Conservation (phyloP, 352 stramenopile species). For the Pythium diclinum region DNA sequence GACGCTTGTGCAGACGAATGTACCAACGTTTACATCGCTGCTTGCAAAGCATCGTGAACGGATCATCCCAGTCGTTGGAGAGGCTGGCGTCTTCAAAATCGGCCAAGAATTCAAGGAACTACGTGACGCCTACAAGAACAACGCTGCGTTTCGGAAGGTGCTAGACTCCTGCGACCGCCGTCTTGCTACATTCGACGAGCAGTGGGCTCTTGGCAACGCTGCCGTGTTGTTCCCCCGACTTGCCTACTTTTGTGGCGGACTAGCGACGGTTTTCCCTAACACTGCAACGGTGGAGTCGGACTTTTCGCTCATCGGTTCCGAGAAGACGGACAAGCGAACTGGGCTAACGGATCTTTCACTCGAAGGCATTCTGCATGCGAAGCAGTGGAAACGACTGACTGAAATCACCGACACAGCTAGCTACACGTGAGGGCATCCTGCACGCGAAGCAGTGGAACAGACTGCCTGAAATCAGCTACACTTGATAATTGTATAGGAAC, state of each 20-base stretch:
- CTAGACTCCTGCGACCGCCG: too few relatives aligned
- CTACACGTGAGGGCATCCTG: too few relatives aligned
- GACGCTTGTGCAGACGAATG: background rate
- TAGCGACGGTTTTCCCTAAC: constrained; percentile 16
- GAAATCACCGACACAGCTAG: too few relatives aligned
- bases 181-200: background rate
- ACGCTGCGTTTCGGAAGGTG: background rate
- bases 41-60: too few relatives aligned
- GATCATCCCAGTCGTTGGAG: too few relatives aligned
- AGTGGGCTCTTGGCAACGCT: background rate
- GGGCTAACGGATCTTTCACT: constrained; percentile 1
- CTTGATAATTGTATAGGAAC: background rate
- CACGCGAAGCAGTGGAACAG: background rate
- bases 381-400: too few relatives aligned
- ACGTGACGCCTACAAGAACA: background rate
- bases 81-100: background rate
- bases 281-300: constrained; percentile 18
- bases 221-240: background rate
- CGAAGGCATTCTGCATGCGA: background rate
- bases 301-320: constrained; percentile 11
- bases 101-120: background rate
- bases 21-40: background rate
- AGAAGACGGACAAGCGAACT: constrained; percentile 12
- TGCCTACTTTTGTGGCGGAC: constrained; percentile 13
- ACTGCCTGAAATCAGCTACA: background rate